Conservation (phyloP, 352 stramenopile genomes). For the Hyaloperonospora brassicae region DNA sequence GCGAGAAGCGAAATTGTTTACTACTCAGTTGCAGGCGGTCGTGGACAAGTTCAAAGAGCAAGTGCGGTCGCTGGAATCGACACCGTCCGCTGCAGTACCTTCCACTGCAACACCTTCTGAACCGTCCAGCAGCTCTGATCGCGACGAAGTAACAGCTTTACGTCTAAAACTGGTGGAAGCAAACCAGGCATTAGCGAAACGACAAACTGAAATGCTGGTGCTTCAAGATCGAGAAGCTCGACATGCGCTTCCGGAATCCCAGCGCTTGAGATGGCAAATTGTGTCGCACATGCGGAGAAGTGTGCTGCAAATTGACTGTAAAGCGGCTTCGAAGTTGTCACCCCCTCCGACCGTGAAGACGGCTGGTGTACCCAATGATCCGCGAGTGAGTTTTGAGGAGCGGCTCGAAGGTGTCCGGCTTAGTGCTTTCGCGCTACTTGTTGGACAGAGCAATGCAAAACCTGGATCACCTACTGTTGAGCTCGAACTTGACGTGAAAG, state of each 20-base stretch:
- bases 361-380: background rate
- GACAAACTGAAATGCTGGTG: conserved; percentile 56
- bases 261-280: conserved; percentile 57
- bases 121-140: conserved; percentile 14
- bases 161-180: conserved; percentile 59
- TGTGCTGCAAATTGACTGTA: conserved; percentile 55
- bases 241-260: conserved; percentile 50
- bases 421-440: conserved; percentile 54
- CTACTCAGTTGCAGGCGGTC: conserved; percentile 43
- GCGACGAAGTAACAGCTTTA: conserved; percentile 46
- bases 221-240: conserved; percentile 58
- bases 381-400: conserved; percentile 39
- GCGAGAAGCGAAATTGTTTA: conserved; percentile 28
- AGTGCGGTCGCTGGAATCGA: conserved; percentile 35
- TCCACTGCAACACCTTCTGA: conserved; percentile 4
- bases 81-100: conserved; percentile 11
- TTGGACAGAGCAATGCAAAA: conserved; percentile 37
- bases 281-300: conserved; percentile 53
- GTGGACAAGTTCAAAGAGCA: conserved; percentile 54
- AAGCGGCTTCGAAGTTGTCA: conserved; percentile 20
- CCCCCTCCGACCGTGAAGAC: conserved; percentile 15
- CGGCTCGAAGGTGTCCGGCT: conserved; percentile 54
- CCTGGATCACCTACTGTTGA: conserved; percentile 24
- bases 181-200: conserved; percentile 51
- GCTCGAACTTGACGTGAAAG: conserved; percentile 37